These are phyloP conservation scores for Filobasidium wieringae DNA, from an alignment of 768 basidiomycete species.

Conservation along the genomic window DNA sequence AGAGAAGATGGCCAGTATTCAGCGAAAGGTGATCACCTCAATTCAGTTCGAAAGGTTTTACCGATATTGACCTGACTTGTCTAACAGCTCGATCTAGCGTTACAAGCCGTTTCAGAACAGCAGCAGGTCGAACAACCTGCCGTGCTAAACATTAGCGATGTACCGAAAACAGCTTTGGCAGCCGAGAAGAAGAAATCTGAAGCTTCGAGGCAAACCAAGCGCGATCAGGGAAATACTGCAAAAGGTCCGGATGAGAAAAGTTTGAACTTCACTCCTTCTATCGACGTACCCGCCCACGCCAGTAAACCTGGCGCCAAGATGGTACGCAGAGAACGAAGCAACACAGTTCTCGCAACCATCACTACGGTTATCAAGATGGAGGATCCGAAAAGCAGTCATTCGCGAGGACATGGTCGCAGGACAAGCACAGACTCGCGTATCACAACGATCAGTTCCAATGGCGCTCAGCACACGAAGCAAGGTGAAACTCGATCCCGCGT, in stretches of 20 bases:
- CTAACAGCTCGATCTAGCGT: conserved; percentile 59
- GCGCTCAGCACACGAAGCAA: too few species aligned
- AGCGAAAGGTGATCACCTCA: conserved; percentile 63
- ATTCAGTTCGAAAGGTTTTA: background rate
- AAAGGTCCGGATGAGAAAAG: too few species aligned
- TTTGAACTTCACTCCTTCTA: too few species aligned
- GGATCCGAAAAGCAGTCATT: background rate
- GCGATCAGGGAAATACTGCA: too few species aligned
- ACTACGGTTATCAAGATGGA: conserved; percentile 6
- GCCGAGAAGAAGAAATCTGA: background rate
- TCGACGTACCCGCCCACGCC: too few species aligned
- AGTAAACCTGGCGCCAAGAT: background rate
- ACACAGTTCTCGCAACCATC: conserved; percentile 7
- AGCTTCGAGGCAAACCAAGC: too few species aligned
- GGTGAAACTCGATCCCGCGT: background rate
- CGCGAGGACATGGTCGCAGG: background rate
- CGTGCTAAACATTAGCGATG: background rate
- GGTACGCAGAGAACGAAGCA: background rate
- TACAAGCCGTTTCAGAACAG: conserved; percentile 38
- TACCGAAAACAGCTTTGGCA: background rate
- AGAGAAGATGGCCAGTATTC: conserved; percentile 75
- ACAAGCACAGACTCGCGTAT: background rate
- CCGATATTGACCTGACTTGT: conserved; percentile 2
- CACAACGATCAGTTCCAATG: too few species aligned
- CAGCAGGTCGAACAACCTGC: background rate